These are phyloP conservation scores for Metschnikowia gruessii DNA, from an alignment of 805 yeast genomes.

Conservation along the genomic window DNA sequence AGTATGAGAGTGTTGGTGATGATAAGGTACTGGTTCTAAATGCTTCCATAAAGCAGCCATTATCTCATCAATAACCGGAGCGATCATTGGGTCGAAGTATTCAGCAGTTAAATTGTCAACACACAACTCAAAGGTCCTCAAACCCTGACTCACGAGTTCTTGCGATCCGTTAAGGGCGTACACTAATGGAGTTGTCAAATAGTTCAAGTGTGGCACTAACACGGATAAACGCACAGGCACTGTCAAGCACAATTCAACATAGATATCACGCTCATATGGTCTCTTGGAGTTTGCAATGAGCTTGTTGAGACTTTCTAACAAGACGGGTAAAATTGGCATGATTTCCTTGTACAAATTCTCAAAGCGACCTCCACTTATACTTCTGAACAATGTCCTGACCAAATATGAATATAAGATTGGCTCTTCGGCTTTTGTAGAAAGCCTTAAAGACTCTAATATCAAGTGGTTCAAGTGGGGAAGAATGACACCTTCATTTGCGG, in stretches of 20 bases:
- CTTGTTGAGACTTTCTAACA: constrained; percentile 80
- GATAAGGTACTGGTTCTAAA: constrained; percentile 86
- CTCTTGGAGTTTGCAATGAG: constrained; percentile 78
- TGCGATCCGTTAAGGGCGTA: constrained; percentile 86
- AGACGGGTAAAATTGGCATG: constrained; percentile 82
- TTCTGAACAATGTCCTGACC: constrained; percentile 84
- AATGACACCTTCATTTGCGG: constrained; percentile 80
- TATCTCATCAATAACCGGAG: constrained; percentile 92
- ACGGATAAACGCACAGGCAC: constrained; percentile 95
- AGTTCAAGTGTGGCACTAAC: constrained; percentile 86
- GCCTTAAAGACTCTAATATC: constrained; percentile 73
- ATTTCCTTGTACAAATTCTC: constrained; percentile 91
- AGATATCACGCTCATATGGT: constrained; percentile 88
- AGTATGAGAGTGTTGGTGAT: constrained; percentile 93
- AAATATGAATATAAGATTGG: constrained; percentile 88
- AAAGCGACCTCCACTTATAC: constrained; percentile 96
- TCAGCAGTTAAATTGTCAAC: constrained; percentile 96
- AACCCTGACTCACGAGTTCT: constrained; percentile 90
- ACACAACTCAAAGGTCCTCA: constrained; percentile 90
- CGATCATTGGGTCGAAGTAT: constrained; percentile 94
- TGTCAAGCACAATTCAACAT: constrained; percentile 90
- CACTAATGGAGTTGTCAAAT: constrained; percentile 87
- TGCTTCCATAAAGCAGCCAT: constrained; percentile 92
- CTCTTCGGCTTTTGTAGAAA: constrained; percentile 82
- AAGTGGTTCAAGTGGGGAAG: constrained; percentile 84